Conservation (phyloP, 1,139 yeast species). For the Candida tropicalis region DNA sequence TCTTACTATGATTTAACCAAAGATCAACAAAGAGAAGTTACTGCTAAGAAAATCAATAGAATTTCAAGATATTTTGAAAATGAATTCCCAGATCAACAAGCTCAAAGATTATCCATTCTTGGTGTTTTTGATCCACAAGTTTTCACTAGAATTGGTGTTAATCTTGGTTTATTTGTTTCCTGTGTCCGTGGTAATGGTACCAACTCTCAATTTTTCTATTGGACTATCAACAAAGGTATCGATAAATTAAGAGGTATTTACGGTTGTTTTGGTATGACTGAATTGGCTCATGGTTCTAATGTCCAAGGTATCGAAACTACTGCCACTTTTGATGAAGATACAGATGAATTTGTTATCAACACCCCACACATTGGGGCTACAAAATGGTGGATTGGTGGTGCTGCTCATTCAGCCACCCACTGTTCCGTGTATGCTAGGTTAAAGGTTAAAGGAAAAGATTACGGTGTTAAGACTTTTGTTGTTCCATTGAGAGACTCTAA, state of each 20-base stretch:
- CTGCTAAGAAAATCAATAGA: constrained; percentile 45
- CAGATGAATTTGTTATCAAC: constrained; percentile 70
- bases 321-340: constrained; percentile 68
- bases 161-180: constrained; percentile 48
- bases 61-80: constrained; percentile 45
- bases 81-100: constrained; percentile 37
- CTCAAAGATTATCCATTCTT: constrained; percentile 38
- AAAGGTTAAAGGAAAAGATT: constrained; percentile 76
- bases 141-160: constrained; percentile 50
- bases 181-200: constrained; percentile 54
- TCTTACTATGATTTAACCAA: constrained; percentile 40
- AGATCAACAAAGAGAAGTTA: constrained; percentile 41
- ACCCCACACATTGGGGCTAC: constrained; percentile 91
- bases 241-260: constrained; percentile 62
- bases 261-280: constrained; percentile 94
- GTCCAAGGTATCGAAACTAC: constrained; percentile 89
- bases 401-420: constrained; percentile 90
- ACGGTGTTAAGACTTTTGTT: constrained; percentile 87
- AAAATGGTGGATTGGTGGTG: constrained; percentile 98
- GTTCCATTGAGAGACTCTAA: constrained; percentile 79
- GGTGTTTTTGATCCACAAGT: constrained; percentile 50
- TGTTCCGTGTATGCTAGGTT: constrained; percentile 77
- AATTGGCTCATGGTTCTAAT: constrained; percentile 88
- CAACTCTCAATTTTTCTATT: constrained; percentile 58
- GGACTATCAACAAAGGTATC: constrained; percentile 78